Evolutionary conservation across 805 yeast genomes (phyloP), one percentile per base, ranked within the genome.

Genomic region (Spathaspora gorwiae): DNA sequence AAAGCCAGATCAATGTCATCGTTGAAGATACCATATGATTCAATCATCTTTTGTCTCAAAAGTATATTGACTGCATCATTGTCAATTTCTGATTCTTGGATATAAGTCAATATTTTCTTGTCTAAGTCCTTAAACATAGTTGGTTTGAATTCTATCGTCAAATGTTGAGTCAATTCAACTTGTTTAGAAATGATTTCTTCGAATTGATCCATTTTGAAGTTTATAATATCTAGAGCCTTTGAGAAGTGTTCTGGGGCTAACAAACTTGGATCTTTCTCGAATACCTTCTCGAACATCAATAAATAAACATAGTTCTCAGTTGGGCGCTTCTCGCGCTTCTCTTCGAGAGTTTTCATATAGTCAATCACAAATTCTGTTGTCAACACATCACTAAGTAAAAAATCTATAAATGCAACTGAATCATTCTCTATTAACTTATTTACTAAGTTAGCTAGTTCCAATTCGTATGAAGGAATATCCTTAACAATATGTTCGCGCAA

Each of bases 31-130:
- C 72, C 72, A 36, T 63, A 61, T 4, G 55, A 41, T 40, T 66
- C 64, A 37, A 72, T 60, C 35, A 67, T 48, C 36, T 62, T 61
- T 14, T 64, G 45, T 30, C 76, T 48, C 10, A 72, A 37, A 2
- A 60, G 44, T 15, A 70, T 53, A 5, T 72, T 56, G 37, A 59
- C 65, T 0, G 70, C 59, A 1, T 50, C 42, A 9, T 54, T 51
- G 35, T 59, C 47, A 2, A 35, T 30, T 11, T 40, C 32, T 4
- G 40, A 29, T 10, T 43, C 39, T 9, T 39, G 11, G 15, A 43
- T 32, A 7, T 31, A 7, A 7, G 41, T 15, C 6, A 41, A 14
- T 8, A 45, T 24, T 9, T 29, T 32, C 8, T 24, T n/a, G 35
- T 31, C 40, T 14, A 37, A 26, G 11, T 26, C 19, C 26, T 34